Evolutionary conservation across 1,139 yeast genomes (phyloP).

Genomic region (Waltiozyma sp.): DNA sequence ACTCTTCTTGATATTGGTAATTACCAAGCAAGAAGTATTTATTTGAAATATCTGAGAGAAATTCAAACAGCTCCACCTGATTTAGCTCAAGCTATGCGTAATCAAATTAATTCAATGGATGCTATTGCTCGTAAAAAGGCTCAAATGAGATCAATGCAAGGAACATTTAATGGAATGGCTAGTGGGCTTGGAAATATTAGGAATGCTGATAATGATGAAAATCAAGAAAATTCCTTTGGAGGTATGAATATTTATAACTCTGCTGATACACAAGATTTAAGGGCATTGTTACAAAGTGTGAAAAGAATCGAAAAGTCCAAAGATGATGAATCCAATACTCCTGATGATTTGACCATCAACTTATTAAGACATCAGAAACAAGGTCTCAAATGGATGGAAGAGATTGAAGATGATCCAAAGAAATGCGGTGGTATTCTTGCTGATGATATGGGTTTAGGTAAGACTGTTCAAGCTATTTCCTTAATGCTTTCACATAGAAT

Average conservation of each 20-base stretch:
- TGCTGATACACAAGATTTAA: constrained; percentile 37
- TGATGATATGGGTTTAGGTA: constrained; percentile 93
- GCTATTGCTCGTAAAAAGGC: neutral
- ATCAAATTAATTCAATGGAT: neutral
- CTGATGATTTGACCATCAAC: constrained; percentile 52
- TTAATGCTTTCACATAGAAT: constrained; percentile 49
- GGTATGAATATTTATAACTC: constrained; percentile 20
- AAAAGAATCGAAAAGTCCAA: constrained; percentile 42
- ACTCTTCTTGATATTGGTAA: neutral
- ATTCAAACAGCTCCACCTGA: too few species aligned
- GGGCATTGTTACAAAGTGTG: constrained; percentile 54
- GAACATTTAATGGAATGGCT: constrained; percentile 1
- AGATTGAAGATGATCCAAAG: constrained; percentile 40
- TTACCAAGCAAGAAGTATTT: neutral
- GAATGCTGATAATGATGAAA: neutral
- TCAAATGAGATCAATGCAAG: neutral
- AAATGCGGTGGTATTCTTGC: constrained; percentile 75
- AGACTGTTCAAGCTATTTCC: constrained; percentile 75
- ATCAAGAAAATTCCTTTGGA: neutral
- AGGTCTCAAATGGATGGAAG: constrained; percentile 76
- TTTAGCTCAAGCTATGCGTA: neutral
- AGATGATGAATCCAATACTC: constrained; percentile 54
- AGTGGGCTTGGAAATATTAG: neutral
- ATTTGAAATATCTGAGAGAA: neutral
- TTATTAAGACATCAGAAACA: constrained; percentile 75